These are phyloP conservation scores for Helicostylum pulchrum DNA, from an alignment of 192 early-diverging fungal species.

Conservation along the genomic window DNA sequence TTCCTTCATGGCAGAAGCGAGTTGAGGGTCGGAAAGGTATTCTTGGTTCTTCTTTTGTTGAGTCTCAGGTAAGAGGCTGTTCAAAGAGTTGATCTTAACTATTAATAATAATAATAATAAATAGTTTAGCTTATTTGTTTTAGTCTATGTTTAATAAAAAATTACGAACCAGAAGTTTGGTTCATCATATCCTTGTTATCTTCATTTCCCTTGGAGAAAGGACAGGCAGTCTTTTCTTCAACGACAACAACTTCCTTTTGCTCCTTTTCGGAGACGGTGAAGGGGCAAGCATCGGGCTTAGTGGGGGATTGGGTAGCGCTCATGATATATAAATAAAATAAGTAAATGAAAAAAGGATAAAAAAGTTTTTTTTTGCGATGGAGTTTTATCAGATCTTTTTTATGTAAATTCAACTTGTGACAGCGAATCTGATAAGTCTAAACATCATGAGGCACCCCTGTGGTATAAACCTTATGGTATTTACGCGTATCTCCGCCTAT, in stretches of 20 bases:
- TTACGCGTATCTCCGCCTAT: not conserved
- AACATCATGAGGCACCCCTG: conserved; percentile 11
- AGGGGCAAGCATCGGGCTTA: conserved; percentile 1
- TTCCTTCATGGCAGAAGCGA: conserved; percentile 50
- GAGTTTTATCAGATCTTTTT: conserved; percentile 18
- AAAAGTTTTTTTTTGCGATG: not conserved
- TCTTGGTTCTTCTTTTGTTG: conserved; percentile 8
- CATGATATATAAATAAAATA: conserved; percentile 7
- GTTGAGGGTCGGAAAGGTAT: conserved; percentile 31
- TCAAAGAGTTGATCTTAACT: conserved; percentile 7
- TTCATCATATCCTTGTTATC: conserved; percentile 14
- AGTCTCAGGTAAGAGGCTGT: not conserved
- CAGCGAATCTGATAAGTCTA: conserved; percentile 15
- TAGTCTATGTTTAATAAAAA: not conserved
- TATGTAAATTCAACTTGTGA: not conserved
- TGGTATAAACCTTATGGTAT: not conserved
- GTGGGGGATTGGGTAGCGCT: not conserved
- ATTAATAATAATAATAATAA: not conserved
- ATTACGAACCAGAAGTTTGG: not conserved
- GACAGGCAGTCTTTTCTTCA: not conserved
- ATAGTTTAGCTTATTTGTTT: not conserved
- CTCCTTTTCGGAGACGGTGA: conserved; percentile 1
- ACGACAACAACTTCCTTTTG: not conserved
- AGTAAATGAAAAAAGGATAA: conserved; percentile 5
- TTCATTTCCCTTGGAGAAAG: not conserved